Base-by-base conservation (phyloP, 2,329 filamentous ascomycete genomes). In the Clarireedia sp. region DNA sequence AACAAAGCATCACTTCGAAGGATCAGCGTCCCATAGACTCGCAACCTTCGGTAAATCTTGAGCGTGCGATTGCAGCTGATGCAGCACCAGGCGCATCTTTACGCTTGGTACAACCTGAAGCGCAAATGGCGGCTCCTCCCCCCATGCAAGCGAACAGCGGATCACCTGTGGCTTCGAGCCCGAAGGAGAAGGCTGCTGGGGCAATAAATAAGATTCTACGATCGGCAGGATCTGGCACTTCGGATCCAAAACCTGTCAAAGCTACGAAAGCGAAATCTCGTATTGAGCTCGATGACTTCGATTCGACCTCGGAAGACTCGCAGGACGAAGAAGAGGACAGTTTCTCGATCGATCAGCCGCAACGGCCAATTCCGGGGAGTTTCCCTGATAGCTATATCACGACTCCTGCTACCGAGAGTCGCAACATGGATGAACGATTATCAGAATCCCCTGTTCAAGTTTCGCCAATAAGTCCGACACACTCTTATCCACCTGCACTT, bases 381-480 rank as follows among this genome's bases (percentile, higher is more conserved):
- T 69, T 69, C 38, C 68, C 68, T 14, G 67, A 70, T 37, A 69
- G 67, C 54, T 68, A 68, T 53, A 56, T 58, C 5, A 51, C 53
- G 43, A 60, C 62, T 17, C 58, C 60, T 48, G 46, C 59, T 9
- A 67, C 64, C 26, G 71, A 75, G 17, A 66, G 63, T 56, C 63
- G 72, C 17, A 61, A 61, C 56, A 48, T 66, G 38, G 67, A 65
- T 53, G 77, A 80, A 48, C 74, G 79, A 43, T 69, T 83, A 40
- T 83, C 83, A 6, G 86, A 89, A 68, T 90, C 87, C 3, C 86
- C 86, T 3, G 78, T 86, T 2, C 75, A 85, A 58, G 76, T 86
- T 3, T 86, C 85, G 17, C 82, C 82, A 1, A 68, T 79, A 29
- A 76, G 76, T 55, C 65, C 65, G 69, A 70, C 48, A 64, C 73